These are phyloP conservation scores for Amylostereum areolatum DNA, from an alignment of 1,284 basidiomycete species.

Conservation along the genomic window DNA sequence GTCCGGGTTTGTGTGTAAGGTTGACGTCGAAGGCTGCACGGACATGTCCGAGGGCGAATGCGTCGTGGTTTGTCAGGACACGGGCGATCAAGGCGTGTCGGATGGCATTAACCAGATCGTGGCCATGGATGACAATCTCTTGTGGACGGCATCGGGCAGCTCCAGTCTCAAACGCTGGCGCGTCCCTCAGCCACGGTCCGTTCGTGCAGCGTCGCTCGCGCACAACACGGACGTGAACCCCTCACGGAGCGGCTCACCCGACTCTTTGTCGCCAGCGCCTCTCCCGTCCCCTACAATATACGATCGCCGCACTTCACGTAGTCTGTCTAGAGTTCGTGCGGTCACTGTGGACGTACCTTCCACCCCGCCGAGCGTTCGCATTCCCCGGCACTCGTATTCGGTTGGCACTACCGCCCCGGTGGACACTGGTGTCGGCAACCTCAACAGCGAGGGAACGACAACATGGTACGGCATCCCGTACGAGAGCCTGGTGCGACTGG, in stretches of 20 bases:
- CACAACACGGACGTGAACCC: constrained; percentile 23
- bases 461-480: constrained; percentile 71
- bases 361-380: constrained; percentile 23
- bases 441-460: constrained; percentile 33
- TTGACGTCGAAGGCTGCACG: constrained; percentile 79
- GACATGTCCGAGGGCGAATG: constrained; percentile 89
- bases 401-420: background rate
- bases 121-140: constrained; percentile 76
- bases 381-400: constrained; percentile 9
- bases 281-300: background rate
- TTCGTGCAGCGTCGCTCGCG: constrained; percentile 24
- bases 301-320: background rate
- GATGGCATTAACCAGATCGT: constrained; percentile 85
- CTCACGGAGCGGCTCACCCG: constrained; percentile 3
- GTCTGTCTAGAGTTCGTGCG: constrained; percentile 69
- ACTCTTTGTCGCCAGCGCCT: background rate
- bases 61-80: constrained; percentile 75
- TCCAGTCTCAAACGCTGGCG: constrained; percentile 83
- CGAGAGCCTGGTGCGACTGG: constrained; percentile 72
- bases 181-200: constrained; percentile 41
- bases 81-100: constrained; percentile 30
- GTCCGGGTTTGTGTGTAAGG: constrained; percentile 82
- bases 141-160: constrained; percentile 89
- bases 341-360: constrained; percentile 40
- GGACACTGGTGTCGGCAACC: constrained; percentile 1